Conservation (phyloP, 2,329 filamentous ascomycete species). For the Colletotrichum phormii region DNA sequence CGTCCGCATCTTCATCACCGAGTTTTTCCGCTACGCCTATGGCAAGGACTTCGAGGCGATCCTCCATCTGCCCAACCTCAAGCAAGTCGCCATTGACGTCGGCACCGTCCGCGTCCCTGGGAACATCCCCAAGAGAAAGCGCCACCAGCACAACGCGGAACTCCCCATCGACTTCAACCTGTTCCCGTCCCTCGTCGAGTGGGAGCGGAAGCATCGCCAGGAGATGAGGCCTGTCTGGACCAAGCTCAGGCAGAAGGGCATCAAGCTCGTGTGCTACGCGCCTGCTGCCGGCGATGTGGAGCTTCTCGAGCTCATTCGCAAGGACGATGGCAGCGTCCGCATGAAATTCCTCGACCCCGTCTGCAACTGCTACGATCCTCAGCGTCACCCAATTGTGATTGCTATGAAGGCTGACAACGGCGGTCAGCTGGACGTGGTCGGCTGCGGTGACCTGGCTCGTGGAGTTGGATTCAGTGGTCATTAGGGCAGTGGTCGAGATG, state of each 20-base stretch:
- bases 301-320: conserved; percentile 1
- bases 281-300: not conserved
- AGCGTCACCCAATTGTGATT: not conserved
- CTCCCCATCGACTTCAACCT: not conserved
- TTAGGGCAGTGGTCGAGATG: not conserved
- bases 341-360: conserved; percentile 5
- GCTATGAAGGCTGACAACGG: not conserved
- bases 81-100: not conserved
- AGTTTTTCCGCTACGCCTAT: not conserved
- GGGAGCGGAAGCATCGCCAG: not conserved
- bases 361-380: not conserved
- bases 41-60: not conserved
- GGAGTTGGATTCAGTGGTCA: not conserved
- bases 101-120: not conserved
- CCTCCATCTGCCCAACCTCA: not conserved
- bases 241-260: not conserved
- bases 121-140: not conserved
- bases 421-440: not conserved
- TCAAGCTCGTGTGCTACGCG: not conserved
- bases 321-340: not conserved
- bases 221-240: not conserved
- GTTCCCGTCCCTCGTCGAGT: not conserved
- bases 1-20: not conserved
- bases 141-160: not conserved
- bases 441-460: not conserved